phyloP scores from a whole-genome alignment of 2,329 filamentous ascomycete species.

The Aureobasidium sp. region DNA sequence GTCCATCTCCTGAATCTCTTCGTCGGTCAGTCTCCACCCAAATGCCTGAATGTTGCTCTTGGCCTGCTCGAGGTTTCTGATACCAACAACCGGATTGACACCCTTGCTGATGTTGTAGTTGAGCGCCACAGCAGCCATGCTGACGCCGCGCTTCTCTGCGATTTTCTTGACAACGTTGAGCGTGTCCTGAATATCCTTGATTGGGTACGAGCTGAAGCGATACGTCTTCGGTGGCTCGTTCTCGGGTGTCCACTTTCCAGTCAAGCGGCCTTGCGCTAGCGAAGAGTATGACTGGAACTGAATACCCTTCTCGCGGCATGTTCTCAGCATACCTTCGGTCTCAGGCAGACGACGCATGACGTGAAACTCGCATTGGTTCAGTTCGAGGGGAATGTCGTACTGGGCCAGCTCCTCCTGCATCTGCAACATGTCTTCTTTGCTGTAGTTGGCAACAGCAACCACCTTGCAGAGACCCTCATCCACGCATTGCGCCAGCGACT shows the following conservation, averaged over 20 bases:
- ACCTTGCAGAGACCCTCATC: conserved; percentile 35
- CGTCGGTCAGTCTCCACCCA: conserved; percentile 36
- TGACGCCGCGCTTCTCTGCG: conserved; percentile 30
- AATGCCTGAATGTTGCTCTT: conserved; percentile 34
- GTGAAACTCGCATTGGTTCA: conserved; percentile 41
- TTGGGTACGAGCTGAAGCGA: conserved; percentile 38
- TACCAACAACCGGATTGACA: conserved; percentile 36
- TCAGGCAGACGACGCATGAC: conserved; percentile 38
- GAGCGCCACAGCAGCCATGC: conserved; percentile 35
- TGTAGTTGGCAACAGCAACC: conserved; percentile 41
- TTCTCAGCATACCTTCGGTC: conserved; percentile 33
- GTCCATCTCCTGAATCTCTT: conserved; percentile 39
- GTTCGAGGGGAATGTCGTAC: conserved; percentile 34
- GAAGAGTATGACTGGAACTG: conserved; percentile 39
- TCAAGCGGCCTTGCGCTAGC: conserved; percentile 35
- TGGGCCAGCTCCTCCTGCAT: conserved; percentile 37
- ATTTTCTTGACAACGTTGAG: conserved; percentile 32
- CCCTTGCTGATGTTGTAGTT: conserved; percentile 42
- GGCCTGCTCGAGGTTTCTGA: conserved; percentile 37
- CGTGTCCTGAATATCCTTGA: conserved; percentile 37
- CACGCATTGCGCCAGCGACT: conserved; percentile 38
- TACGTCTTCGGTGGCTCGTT: conserved; percentile 34
- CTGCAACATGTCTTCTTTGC: conserved; percentile 35
- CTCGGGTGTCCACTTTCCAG: conserved; percentile 34
- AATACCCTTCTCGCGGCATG: conserved; percentile 36